Evolutionary conservation across 2,329 filamentous ascomycete genomes (phyloP), one percentile per base, ranked within the genome.

Genomic region (Ustilaginoidea virens): DNA sequence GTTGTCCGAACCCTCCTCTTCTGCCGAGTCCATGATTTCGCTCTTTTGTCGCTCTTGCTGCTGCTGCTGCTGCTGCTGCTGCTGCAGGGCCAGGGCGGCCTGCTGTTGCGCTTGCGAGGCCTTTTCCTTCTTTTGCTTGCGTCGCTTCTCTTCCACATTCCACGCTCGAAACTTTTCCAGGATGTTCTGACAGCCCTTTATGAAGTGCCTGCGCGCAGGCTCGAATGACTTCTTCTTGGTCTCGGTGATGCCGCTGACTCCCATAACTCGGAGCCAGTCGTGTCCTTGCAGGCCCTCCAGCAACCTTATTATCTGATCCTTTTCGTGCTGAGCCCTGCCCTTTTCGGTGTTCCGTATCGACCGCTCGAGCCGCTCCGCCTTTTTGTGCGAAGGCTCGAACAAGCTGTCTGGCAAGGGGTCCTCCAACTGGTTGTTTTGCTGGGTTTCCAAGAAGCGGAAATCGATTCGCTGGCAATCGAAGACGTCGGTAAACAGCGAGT

Each of bases 261-360:
- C 90, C 74, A 98, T 85, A 4, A 86, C 70, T 36, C 80, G 76
- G 32, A 94, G 62, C 90, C 90, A 98, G 52, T 96, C 90, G 33
- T 80, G 82, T 3, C 87, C 81, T 48, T 83, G 79, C 1, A 98
- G 65, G 12, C 83, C 83, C 30, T 90, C 83, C 5, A 94, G 63
- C 11, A 77, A 52, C 19, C 71, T 62, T 30, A 71, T 64, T 23
- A 77, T 67, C 40, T 74, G 70, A 35, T 75, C 70, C 39, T 66
- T 71, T 40, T 77, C 72, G 56, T 77, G 72, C 39, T 76, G 70
- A 11, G 72, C 72, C 7, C 70, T 63, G 9, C 69, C 69, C 44
- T 67, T 73, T 44, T 77, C 72, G 1, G 67, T 60, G 37, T 77
- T 77, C 18, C 72, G 61, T 27, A 75, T 72, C 2, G 67, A 69